Evolutionary conservation across 139 green algal genomes (phyloP), one percentile per base, ranked within the genome.

Genomic region (Tetraselmis chui): DNA sequence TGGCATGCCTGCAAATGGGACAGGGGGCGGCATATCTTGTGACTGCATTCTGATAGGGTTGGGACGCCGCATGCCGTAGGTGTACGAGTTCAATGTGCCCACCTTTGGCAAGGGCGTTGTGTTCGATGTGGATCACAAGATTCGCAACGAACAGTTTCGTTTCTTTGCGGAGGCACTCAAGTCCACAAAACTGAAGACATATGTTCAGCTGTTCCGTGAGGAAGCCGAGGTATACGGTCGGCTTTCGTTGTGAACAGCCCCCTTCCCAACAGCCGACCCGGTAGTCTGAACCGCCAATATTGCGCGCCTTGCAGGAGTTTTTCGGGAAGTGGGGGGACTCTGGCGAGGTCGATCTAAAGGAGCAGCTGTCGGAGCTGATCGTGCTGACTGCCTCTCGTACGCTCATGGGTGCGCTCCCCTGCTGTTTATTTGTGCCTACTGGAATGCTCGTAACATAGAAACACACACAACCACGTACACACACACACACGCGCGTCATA

Each of bases 61-160:
- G n/a, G n/a, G n/a, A n/a, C n/a, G n/a, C n/a, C n/a, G 0, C 29
- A 76, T 29, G 18, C 11, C 76, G 58, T 87, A 98, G 92, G 95
- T 98, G 76, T 99, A 99, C 86, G 84, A 94, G 77, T 99, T 97
- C 90, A 98, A 97, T 86, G 93, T 98, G 25, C 97, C 96, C 11
- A 99, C 97, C 1, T 99, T 99, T 85, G 97, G 97, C 11, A 86
- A 86, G 29, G 96, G 94, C 30, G 97, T 99, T 0, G 96, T 99
- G n/a, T 99, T 96, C 81, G 97, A 98, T 82, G 97, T 99, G 45
- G 92, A 98, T 81, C 92, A 96, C 85, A 95, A 94, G 32, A 83
- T 94, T 22, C 90, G 97, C 30, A 91, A 89, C 1, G 97, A 99
- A 88, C 97, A 99, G 88, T 99, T 99, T 85, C 88, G 93, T 22